Percentiles rank a stretch among this genome's conserved stretches.
Conservation (phyloP, 352 stramenopile genomes). For the Thalassiosira hispida region DNA sequence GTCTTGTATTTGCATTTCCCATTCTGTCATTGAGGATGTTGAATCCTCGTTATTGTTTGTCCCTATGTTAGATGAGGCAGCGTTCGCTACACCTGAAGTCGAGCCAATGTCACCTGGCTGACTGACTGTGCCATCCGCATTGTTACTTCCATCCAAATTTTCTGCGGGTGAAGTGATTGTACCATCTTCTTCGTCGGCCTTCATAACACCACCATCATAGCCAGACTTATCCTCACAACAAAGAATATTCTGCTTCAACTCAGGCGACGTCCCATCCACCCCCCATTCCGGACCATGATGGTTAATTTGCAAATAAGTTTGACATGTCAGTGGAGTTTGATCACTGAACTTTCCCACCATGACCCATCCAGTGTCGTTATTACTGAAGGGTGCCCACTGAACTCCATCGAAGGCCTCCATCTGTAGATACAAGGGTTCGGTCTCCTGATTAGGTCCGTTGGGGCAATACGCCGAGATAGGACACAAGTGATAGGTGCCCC, state of each 20-base stretch:
- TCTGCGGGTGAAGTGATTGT: neutral
- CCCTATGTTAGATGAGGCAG: neutral
- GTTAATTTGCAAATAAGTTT: conserved; percentile 18
- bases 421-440: conserved; percentile 26
- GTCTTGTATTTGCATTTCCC: conserved; percentile 10
- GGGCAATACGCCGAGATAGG: conserved; percentile 22
- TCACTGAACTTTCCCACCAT: conserved; percentile 24
- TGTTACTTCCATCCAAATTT: too few relatives aligned
- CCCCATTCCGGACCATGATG: conserved; percentile 30
- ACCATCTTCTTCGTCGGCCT: conserved; percentile 3
- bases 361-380: conserved; percentile 22
- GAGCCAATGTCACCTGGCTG: neutral
- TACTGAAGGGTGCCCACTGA: conserved; percentile 28
- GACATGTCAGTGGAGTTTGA: conserved; percentile 20
- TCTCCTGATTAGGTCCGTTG: conserved; percentile 9
- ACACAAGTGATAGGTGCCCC: conserved; percentile 42
- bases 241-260: conserved; percentile 42
- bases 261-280: conserved; percentile 20
- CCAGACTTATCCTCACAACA: conserved; percentile 30
- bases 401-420: conserved; percentile 15
- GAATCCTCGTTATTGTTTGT: neutral
- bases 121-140: too few relatives aligned
- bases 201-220: neutral
- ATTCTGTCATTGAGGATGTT: neutral
- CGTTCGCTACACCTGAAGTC: neutral